Base-by-base conservation (phyloP, 345 rosid genomes). In the Syzygium oleosum region DNA sequence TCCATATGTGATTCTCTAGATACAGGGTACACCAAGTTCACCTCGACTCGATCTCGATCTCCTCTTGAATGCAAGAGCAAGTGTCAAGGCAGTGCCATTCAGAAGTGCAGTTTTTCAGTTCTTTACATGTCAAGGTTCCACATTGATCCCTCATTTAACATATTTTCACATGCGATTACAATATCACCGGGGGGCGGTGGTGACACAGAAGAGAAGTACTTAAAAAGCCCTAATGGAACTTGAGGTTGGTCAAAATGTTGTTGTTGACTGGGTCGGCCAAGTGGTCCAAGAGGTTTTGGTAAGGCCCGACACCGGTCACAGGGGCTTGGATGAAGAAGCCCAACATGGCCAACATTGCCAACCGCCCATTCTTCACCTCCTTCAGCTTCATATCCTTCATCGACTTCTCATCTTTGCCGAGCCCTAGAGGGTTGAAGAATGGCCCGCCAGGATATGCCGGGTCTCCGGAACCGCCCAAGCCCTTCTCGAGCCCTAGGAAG, bases 381-480 rank as follows among this genome's bases (percentile, higher is more conserved):
- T 98, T 98, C 78, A 98, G 93, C 94, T 96, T 98, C 93, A 98
- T 85, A 0, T 98, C 99, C 87, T 93, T 96, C 95, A 98, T 2
- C 16, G 96, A 93, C 91, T 96, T 97, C 93, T 95, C 99, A 84
- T 96, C 95, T 92, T 97, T 97, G 9, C 99, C 99, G 0, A 97
- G 87, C 58, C 99, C 99, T 7, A 97, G 96, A 17, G 99, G 99
- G 95, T 97, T 97, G 68, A 97, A 97, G 84, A 98, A 63, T 0
- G 99, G 99, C 55, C 99, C 99, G 1, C 99, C 99, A 0, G 99
- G 99, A 92, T 98, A 98, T 5, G 94, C 88, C 0, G 98, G 99
- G 49, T 98, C 89, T 1, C 99, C 99, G 0, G 98, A 96, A n/a
- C 99, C 99, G 1, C 93, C 92, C 29, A 98, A 92, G 51, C 86